Evolutionary conservation across 2,329 filamentous ascomycete species (phyloP), one percentile per base, ranked within the genome.

Genomic region (Aspergillus terreus): DNA sequence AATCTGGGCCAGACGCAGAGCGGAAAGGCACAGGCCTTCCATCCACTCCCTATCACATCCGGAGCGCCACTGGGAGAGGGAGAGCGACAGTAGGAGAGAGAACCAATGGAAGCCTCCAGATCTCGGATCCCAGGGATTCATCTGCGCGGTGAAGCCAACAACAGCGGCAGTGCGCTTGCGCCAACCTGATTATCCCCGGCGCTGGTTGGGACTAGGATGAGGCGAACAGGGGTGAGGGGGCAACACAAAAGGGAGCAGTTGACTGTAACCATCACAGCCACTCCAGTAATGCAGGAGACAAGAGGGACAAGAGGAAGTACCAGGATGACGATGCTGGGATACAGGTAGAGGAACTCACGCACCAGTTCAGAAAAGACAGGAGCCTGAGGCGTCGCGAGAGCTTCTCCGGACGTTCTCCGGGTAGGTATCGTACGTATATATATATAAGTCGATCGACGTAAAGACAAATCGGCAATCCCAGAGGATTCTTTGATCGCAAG

Each of bases 11-110:
- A 30, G 27, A 56, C 58, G 61, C 63, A 64, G 59, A 57, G 52
- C 63, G 64, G 65, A 52, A 66, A 66, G 60, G 55, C 55, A 64
- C 65, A 67, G 62, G 52, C 49, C 53, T 53, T 52, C 56, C 41
- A 60, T 54, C 54, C 42, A 59, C 27, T 53, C 53, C 56, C 55
- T 58, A 61, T 60, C 59, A 54, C 57, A 58, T 62, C 58, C 60
- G 50, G 50, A 58, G 56, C 63, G 64, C 63, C 65, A 64, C 63
- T 51, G 51, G 54, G 52, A 56, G 49, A 50, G 50, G 52, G 57
- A 53, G 56, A 43, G 50, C 59, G 60, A 59, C 63, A 63, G 46
- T 35, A 50, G 12, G 36, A 51, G 45, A 35, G 56, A 48, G 56
- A 48, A 49, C 59, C 59, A 61, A 61, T 61, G 52, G 54, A 58